phyloP scores from a whole-genome alignment of 306 rosid genomes.

The Fragaria nilgerrensis region DNA sequence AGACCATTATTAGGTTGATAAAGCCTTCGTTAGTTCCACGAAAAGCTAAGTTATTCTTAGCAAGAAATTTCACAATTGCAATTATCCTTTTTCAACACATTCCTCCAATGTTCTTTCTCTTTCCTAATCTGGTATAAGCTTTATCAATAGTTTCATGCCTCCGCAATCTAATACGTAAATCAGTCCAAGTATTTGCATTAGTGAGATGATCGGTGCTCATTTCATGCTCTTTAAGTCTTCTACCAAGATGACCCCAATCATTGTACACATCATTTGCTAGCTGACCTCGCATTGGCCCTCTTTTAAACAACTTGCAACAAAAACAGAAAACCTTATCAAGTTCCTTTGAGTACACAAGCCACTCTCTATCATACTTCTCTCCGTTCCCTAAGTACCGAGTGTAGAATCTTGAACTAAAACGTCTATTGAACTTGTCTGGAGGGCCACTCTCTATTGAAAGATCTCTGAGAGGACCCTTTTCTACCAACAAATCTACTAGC shows the following conservation, averaged over 20 bases:
- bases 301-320: conserved; percentile 3
- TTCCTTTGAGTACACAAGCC: not conserved
- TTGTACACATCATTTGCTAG: not conserved
- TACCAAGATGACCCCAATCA: not conserved
- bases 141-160: not conserved
- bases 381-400: not conserved
- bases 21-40: not conserved
- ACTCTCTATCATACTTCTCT: not conserved
- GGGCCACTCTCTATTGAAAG: not conserved
- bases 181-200: not conserved
- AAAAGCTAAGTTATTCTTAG: not conserved
- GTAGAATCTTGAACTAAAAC: no score
- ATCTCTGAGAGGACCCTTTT: not conserved
- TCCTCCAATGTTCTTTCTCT: no score
- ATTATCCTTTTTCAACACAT: not conserved
- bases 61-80: not conserved
- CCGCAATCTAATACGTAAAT: not conserved
- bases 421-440: not conserved
- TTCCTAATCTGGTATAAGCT: no score
- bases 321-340: conserved; percentile 8
- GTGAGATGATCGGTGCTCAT: not conserved
- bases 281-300: not conserved
- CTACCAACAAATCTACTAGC: not conserved
- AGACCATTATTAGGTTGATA: not conserved
- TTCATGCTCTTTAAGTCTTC: not conserved